Evolutionary conservation across 768 basidiomycete species (phyloP).

Genomic region (Chlorophyllum brunneum): DNA sequence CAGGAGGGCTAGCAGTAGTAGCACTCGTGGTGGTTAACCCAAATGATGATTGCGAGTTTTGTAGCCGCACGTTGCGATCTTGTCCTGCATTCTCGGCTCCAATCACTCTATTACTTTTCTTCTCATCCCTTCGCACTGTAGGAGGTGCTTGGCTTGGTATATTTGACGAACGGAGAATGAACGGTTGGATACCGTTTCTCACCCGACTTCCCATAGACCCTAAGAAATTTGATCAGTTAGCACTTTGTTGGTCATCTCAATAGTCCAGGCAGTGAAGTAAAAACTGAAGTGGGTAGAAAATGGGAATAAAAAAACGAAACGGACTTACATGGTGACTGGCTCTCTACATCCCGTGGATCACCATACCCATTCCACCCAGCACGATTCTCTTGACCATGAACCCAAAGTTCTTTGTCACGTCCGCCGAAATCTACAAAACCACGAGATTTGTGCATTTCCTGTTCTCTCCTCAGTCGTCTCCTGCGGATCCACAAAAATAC

Average conservation of each 20-base stretch:
- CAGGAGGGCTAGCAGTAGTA: no score
- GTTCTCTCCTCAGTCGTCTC: conserved; percentile 7
- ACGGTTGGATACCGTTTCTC: neutral
- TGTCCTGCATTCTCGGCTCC: neutral
- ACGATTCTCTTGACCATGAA: neutral
- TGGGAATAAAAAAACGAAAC: no score
- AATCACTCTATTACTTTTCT: neutral
- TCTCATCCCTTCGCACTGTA: no score
- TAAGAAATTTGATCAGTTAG: neutral
- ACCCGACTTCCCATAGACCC: neutral
- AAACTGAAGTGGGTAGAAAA: neutral
- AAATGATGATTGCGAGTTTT: neutral
- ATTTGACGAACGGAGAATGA: neutral
- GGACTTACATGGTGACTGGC: neutral
- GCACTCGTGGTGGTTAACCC: no score
- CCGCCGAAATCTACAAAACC: neutral
- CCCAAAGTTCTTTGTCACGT: neutral
- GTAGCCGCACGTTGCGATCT: neutral
- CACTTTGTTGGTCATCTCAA: neutral
- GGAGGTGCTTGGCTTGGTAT: neutral
- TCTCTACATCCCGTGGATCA: no score
- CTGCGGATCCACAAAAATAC: conserved; percentile 21
- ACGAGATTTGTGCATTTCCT: neutral
- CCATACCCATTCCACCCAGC: no score
- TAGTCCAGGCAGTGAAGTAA: neutral